Evolutionary conservation across 2,329 filamentous ascomycete genomes (phyloP).

Genomic region (Penicillium sp.): DNA sequence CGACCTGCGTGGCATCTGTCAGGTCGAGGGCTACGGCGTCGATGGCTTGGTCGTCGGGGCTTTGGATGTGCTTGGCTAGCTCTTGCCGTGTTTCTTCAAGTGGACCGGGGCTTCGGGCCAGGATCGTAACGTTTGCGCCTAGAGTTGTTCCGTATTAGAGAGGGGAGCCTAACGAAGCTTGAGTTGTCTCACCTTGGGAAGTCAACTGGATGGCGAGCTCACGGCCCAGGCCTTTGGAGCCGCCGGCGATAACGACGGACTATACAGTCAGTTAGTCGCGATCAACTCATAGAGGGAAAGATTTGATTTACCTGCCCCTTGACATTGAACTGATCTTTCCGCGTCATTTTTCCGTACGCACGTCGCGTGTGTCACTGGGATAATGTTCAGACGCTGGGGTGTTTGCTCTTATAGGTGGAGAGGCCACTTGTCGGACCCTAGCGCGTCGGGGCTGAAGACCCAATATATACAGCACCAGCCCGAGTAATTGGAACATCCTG

Average conservation of each 20-base stretch:
- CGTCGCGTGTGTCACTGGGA: neutral
- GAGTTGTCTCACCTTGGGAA: neutral
- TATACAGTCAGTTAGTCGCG: neutral
- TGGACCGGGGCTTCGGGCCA: slow-evolving; percentile 1
- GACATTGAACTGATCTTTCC: neutral
- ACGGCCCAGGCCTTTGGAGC: slow-evolving; percentile 17
- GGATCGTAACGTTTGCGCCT: slow-evolving; percentile 15
- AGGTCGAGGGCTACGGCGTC: slow-evolving; percentile 3
- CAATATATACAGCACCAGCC: neutral
- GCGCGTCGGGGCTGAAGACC: neutral
- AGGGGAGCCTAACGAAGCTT: neutral
- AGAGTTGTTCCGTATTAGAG: neutral
- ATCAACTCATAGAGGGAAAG: neutral
- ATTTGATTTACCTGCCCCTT: neutral
- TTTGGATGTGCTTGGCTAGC: neutral
- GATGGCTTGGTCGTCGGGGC: neutral
- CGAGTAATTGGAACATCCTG: neutral
- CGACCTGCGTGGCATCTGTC: neutral
- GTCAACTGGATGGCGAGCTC: slow-evolving; percentile 10
- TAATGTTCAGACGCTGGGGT: neutral
- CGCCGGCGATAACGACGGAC: slow-evolving; percentile 15
- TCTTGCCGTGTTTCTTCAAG: slow-evolving; percentile 7
- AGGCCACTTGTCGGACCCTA: neutral
- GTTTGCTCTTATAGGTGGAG: neutral
- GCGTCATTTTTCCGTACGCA: neutral